Evolutionary conservation across 768 basidiomycete species (phyloP).

Genomic region (Lactarius vividus): DNA sequence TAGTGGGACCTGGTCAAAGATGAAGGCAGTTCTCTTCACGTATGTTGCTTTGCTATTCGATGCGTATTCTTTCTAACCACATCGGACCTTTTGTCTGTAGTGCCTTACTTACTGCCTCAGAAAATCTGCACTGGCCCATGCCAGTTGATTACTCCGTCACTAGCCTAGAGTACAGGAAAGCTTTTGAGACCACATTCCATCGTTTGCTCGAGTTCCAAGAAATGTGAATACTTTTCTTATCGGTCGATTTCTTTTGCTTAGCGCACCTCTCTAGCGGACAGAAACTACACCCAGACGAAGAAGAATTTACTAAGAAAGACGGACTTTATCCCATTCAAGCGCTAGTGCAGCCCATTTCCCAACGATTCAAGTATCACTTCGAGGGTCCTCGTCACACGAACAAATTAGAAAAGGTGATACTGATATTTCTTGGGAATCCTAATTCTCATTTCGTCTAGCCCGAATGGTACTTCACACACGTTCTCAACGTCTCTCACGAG

Average conservation of each 20-base stretch:
- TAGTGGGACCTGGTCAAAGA: constrained; percentile 72
- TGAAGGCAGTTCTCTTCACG: constrained; percentile 64
- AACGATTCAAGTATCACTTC: constrained; percentile 95
- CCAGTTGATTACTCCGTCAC: constrained; percentile 61
- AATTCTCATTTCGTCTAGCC: constrained; percentile 50
- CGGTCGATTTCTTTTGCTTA: constrained; percentile 14
- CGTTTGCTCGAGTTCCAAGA: constrained; percentile 74
- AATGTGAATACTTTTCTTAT: constrained; percentile 50
- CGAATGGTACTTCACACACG: constrained; percentile 95
- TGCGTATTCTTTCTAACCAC: constrained; percentile 9
- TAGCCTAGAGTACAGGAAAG: constrained; percentile 47
- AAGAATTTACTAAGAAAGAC: constrained; percentile 40
- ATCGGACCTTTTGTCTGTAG: constrained; percentile 39
- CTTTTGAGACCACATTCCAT: constrained; percentile 76
- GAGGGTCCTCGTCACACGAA: constrained; percentile 86
- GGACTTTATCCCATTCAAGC: constrained; percentile 83
- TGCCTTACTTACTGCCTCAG: constrained; percentile 58
- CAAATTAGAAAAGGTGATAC: constrained; percentile 79
- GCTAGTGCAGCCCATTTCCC: constrained; percentile 74
- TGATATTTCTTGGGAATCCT: neutral
- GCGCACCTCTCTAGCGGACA: constrained; percentile 45
- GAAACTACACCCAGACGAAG: constrained; percentile 37
- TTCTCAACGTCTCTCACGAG: constrained; percentile 83
- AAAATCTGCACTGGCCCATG: constrained; percentile 83
- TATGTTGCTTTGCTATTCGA: constrained; percentile 32